Evolutionary conservation across 75 land plant genomes (phyloP).

Genomic region (Chamaecyparis obtusa): DNA sequence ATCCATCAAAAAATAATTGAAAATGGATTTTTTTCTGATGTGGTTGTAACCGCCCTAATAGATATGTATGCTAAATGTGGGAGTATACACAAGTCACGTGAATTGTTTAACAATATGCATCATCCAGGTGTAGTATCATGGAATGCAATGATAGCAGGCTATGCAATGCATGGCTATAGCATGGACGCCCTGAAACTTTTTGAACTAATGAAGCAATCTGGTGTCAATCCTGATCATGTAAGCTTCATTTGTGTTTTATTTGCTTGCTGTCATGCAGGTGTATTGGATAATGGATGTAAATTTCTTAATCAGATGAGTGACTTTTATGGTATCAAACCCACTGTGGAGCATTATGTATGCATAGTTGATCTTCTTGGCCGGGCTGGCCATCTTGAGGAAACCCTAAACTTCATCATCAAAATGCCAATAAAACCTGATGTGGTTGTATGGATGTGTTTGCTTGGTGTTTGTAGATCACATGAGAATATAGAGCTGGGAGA

Average conservation of each 20-base stretch:
- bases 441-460: conserved; percentile 39
- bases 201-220: conserved; percentile 38
- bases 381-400: conserved; percentile 43
- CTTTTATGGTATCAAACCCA: conserved; percentile 26
- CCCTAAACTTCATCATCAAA: conserved; percentile 20
- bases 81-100: conserved; percentile 12
- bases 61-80: conserved; percentile 24
- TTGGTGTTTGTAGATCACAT: conserved; percentile 34
- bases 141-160: conserved; percentile 27
- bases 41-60: conserved; percentile 16
- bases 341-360: conserved; percentile 44
- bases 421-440: conserved; percentile 52
- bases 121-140: conserved; percentile 19
- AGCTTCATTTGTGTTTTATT: conserved; percentile 40
- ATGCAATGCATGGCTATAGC: conserved; percentile 52
- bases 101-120: conserved; percentile 12
- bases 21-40: conserved; percentile 16
- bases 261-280: conserved; percentile 44
- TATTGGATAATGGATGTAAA: conserved; percentile 32
- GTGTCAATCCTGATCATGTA: conserved; percentile 31
- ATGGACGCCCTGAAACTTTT: conserved; percentile 45
- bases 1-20: conserved; percentile 12
- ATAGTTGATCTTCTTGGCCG: conserved; percentile 46
- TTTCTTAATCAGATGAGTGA: conserved; percentile 30
- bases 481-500: conserved; percentile 25